A percentile compares a stretch with the other conserved stretches of the same genome.
phyloP scores from a whole-genome alignment of 257 asterid species.

The Euphrasia confusa region DNA sequence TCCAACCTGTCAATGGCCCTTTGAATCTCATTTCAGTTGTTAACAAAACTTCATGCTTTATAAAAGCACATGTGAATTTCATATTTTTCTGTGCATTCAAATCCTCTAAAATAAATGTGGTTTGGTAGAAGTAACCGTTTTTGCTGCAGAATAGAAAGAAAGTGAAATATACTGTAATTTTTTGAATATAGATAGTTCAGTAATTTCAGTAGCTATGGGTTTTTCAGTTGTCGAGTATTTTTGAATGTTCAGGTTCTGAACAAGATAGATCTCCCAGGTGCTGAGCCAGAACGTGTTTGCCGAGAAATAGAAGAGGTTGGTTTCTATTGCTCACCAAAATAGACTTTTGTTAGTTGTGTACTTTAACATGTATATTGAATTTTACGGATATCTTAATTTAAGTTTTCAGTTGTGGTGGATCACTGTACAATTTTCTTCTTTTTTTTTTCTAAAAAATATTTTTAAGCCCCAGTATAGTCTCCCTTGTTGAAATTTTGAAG shows the following conservation, averaged over 20 bases:
- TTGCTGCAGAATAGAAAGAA: neutral
- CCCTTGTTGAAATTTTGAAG: no score
- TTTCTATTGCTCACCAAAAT: slow-evolving; percentile 25
- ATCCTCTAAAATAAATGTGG: neutral
- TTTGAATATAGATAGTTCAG: slow-evolving; percentile 16
- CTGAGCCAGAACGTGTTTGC: slow-evolving; percentile 85
- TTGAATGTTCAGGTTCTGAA: slow-evolving; percentile 71
- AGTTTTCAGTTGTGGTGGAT: no score
- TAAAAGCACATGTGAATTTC: slow-evolving; percentile 12
- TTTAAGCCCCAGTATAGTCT: no score
- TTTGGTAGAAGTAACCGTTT: neutral
- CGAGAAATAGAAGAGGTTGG: slow-evolving; percentile 97
- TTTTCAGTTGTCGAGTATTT: slow-evolving; percentile 18
- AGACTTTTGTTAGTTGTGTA: neutral
- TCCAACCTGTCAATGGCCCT: slow-evolving; percentile 6
- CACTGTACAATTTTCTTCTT: no score
- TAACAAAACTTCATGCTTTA: slow-evolving; percentile 15
- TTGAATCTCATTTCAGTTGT: slow-evolving; percentile 9
- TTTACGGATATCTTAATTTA: neutral
- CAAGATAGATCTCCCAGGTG: slow-evolving; percentile 99
- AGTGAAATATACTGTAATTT: slow-evolving; percentile 2
- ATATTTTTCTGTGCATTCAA: neutral
- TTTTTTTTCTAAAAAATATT: no score
- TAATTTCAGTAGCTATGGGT: slow-evolving; percentile 11
- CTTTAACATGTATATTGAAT: slow-evolving; percentile 6